Evolutionary conservation across 2,329 filamentous ascomycete species (phyloP).

Genomic region (Fusarium annulatum): DNA sequence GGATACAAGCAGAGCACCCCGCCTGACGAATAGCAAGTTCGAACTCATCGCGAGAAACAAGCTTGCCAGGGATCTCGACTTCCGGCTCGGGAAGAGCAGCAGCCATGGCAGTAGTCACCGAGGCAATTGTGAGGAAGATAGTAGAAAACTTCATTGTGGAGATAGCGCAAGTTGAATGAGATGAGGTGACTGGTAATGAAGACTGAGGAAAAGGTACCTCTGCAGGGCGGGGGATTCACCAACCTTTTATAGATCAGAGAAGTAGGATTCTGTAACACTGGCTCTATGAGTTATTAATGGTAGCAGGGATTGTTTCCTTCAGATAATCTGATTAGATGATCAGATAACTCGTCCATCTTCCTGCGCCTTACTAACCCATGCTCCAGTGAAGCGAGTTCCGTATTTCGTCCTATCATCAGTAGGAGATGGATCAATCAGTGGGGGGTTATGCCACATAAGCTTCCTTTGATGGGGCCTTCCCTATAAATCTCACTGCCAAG

Average conservation of each 20-base stretch:
- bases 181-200: background rate
- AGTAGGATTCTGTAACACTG: accelerated
- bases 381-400: accelerated
- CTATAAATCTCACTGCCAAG: background rate
- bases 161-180: accelerated
- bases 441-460: background rate
- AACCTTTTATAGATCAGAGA: background rate
- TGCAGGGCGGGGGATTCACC: accelerated
- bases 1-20: background rate
- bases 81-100: background rate
- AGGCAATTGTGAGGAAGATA: background rate
- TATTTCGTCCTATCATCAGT: accelerated
- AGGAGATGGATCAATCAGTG: background rate
- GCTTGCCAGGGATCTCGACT: background rate
- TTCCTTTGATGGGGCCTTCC: background rate
- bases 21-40: background rate
- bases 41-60: background rate
- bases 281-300: accelerated
- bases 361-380: background rate
- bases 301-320: accelerated
- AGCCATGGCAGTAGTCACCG: background rate
- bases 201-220: background rate
- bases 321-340: background rate
- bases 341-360: background rate
- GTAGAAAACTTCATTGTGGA: background rate